A percentile compares a stretch with the other conserved stretches of the same genome.
These are phyloP conservation scores for Colletotrichum cereale DNA, from an alignment of 2,329 filamentous ascomycete genomes.

Conservation along the genomic window DNA sequence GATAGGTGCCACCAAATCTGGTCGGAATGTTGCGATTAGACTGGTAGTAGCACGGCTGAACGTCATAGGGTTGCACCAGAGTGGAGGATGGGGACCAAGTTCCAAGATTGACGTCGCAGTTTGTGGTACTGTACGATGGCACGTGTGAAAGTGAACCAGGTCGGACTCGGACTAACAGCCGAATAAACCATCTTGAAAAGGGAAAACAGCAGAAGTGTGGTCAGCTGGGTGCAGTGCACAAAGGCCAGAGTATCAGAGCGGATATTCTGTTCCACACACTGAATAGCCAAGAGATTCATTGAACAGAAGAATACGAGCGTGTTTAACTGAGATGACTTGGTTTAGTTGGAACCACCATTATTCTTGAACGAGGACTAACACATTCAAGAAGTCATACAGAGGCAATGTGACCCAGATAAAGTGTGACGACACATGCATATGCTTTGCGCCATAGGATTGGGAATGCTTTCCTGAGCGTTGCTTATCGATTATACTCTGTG, in stretches of 20 bases:
- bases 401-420: neutral
- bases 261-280: neutral
- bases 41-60: neutral
- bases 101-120: neutral
- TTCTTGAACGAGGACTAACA: neutral
- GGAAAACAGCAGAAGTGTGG: rapidly evolving
- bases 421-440: no score
- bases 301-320: neutral
- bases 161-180: neutral
- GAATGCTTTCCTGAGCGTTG: neutral
- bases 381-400: neutral
- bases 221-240: neutral
- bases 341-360: neutral
- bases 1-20: neutral
- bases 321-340: neutral
- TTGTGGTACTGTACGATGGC: neutral
- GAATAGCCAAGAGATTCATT: neutral
- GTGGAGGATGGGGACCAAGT: neutral
- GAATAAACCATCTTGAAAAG: neutral
- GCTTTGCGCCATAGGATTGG: neutral
- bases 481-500: no score
- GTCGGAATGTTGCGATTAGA: neutral
- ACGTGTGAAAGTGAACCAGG: neutral
- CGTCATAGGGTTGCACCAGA: neutral
- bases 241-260: neutral